These are phyloP conservation scores for Tubosaeta sp. DNA, from an alignment of 768 basidiomycete genomes.

Conservation along the genomic window DNA sequence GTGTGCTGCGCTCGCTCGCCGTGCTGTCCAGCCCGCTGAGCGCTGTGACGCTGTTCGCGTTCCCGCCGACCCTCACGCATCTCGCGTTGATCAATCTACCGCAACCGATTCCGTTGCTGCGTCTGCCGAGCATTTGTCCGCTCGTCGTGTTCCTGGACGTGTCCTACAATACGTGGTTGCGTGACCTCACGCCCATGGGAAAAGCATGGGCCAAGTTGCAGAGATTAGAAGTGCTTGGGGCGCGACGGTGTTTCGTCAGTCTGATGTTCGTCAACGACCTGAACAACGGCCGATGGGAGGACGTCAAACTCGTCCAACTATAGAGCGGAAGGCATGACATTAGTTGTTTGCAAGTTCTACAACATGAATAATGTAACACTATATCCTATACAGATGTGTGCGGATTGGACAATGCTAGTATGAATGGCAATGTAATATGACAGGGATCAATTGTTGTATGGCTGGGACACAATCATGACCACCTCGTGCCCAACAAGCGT, in stretches of 20 bases:
- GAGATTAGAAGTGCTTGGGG: slow-evolving; percentile 49
- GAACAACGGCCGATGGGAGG: slow-evolving; percentile 64
- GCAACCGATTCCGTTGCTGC: slow-evolving; percentile 46
- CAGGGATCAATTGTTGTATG: not conserved
- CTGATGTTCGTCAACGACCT: slow-evolving; percentile 40
- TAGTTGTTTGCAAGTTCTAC: slow-evolving; percentile 10
- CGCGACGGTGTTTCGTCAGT: slow-evolving; percentile 50
- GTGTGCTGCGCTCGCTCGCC: slow-evolving; percentile 42
- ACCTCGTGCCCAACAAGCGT: slow-evolving; percentile 46
- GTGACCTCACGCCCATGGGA: slow-evolving; percentile 35
- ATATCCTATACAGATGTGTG: slow-evolving; percentile 14
- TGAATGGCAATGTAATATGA: slow-evolving; percentile 6
- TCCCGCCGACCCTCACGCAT: slow-evolving; percentile 63
- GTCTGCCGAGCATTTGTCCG: slow-evolving; percentile 57
- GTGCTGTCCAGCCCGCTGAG: slow-evolving; percentile 48
- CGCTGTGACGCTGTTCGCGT: slow-evolving; percentile 40
- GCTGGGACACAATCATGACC: slow-evolving; percentile 31
- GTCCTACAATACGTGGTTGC: slow-evolving; percentile 58
- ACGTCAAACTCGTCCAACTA: slow-evolving; percentile 45
- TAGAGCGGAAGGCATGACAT: slow-evolving; percentile 11
- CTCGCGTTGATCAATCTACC: slow-evolving; percentile 55
- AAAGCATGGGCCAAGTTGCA: slow-evolving; percentile 58
- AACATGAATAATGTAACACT: slow-evolving; percentile 28
- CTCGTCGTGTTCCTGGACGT: slow-evolving; percentile 60
- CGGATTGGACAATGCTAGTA: slow-evolving; percentile 15